These are phyloP conservation scores for Tubosaeta sp. DNA, from an alignment of 768 basidiomycete genomes.

Conservation along the genomic window DNA sequence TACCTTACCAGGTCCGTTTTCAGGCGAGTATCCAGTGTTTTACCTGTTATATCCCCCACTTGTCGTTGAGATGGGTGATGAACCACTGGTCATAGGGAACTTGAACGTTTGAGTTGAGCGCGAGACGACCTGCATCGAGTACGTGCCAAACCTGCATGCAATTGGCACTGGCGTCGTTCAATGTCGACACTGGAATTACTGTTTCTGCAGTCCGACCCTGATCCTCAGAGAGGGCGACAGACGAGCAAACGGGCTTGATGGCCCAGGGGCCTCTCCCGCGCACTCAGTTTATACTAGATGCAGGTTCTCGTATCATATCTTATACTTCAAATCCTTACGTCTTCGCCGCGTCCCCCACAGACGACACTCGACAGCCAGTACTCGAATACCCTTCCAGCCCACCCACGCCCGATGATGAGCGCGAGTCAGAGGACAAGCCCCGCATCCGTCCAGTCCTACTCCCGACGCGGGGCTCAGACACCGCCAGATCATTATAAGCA, in stretches of 20 bases:
- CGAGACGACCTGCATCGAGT: not conserved
- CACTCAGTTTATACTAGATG: no score
- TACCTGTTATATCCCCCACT: conserved; percentile 57
- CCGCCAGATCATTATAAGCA: conserved; percentile 85
- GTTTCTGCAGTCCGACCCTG: no score
- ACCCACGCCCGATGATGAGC: conserved; percentile 67
- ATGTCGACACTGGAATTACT: not conserved
- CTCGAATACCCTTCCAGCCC: conserved; percentile 68
- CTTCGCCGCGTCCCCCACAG: conserved; percentile 71
- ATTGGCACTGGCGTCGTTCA: conserved; percentile 37
- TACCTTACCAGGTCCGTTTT: no score
- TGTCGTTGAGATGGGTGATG: conserved; percentile 58
- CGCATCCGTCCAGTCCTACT: not conserved
- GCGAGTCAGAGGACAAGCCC: conserved; percentile 35
- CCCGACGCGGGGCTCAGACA: conserved; percentile 60
- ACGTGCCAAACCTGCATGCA: conserved; percentile 56
- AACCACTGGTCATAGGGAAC: conserved; percentile 78
- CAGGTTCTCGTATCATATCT: conserved; percentile 58
- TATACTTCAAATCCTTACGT: conserved; percentile 84
- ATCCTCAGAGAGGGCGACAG: no score
- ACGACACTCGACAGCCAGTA: conserved; percentile 82
- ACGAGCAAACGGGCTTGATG: no score
- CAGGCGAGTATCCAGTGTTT: conserved; percentile 60
- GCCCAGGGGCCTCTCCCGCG: no score
- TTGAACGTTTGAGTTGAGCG: conserved; percentile 19